Percentiles rank a stretch among this genome's conserved stretches.
These are phyloP conservation scores for Isatis tinctoria DNA, from an alignment of 345 rosid species.

Conservation along the genomic window DNA sequence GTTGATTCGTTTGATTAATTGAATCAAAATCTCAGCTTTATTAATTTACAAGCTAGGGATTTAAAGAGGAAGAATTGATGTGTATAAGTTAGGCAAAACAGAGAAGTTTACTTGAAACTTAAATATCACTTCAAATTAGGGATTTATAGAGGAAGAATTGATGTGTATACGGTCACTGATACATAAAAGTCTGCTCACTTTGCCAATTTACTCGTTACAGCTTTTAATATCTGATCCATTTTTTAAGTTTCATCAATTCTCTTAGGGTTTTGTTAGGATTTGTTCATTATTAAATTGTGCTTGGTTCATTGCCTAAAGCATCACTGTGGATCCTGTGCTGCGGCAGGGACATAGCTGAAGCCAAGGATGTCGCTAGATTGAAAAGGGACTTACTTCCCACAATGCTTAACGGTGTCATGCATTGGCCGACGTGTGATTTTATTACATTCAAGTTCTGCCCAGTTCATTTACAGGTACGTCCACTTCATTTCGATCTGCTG, in stretches of 20 bases:
- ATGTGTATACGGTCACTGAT: too few species aligned
- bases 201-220: neutral
- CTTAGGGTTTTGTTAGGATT: neutral
- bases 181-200: too few species aligned
- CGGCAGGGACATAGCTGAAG: constrained; percentile 67
- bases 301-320: constrained; percentile 7
- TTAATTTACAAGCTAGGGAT: too few species aligned
- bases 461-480: constrained; percentile 76
- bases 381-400: constrained; percentile 82
- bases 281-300: neutral
- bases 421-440: constrained; percentile 95
- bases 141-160: too few species aligned
- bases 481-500: neutral
- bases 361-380: constrained; percentile 71
- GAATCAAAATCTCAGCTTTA: too few species aligned
- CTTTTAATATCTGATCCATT: neutral
- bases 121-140: too few species aligned
- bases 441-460: constrained; percentile 82
- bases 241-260: neutral
- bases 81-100: too few species aligned
- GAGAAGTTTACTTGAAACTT: too few species aligned
- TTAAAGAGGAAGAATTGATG: too few species aligned
- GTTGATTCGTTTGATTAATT: too few species aligned
- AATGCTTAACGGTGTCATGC: constrained; percentile 63
- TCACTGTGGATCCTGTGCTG: constrained; percentile 8